Evolutionary conservation across 1,284 basidiomycete species (phyloP).

Genomic region (Ganoderma boninense): DNA sequence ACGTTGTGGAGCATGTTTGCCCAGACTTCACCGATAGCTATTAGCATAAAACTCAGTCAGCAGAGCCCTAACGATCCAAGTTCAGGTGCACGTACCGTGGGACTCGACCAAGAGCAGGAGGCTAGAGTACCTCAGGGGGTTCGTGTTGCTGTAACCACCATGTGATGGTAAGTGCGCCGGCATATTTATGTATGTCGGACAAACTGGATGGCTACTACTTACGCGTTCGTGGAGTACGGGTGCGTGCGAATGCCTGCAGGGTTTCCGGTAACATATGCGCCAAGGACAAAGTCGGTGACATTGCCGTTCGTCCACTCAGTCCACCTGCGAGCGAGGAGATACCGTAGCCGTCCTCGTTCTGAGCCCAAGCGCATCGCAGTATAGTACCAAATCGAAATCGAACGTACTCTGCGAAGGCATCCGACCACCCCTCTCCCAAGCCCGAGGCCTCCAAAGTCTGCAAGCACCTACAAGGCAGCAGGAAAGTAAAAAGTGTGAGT

Average conservation of each 20-base stretch:
- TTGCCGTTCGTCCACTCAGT: constrained; percentile 46
- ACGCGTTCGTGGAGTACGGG: constrained; percentile 52
- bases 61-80: neutral
- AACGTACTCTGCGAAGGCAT: constrained; percentile 54
- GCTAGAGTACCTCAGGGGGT: constrained; percentile 41
- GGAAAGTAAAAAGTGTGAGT: too few species aligned
- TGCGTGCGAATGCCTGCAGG: constrained; percentile 47
- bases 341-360: too few species aligned
- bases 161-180: constrained; percentile 8
- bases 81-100: constrained; percentile 41
- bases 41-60: constrained; percentile 21
- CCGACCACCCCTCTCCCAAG: constrained; percentile 63
- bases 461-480: constrained; percentile 45
- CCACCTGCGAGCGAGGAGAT: constrained; percentile 39
- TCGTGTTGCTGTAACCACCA: constrained; percentile 9
- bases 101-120: constrained; percentile 46
- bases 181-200: neutral
- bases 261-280: constrained; percentile 46
- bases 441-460: constrained; percentile 56
- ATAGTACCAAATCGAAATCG: too few species aligned
- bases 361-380: too few species aligned
- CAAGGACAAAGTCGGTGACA: constrained; percentile 51
- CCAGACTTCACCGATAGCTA: constrained; percentile 60
- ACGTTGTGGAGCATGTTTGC: constrained; percentile 46
- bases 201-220: constrained; percentile 13